These are phyloP conservation scores for Saccharata proteae DNA, from an alignment of 2,329 filamentous ascomycete genomes.

Conservation along the genomic window DNA sequence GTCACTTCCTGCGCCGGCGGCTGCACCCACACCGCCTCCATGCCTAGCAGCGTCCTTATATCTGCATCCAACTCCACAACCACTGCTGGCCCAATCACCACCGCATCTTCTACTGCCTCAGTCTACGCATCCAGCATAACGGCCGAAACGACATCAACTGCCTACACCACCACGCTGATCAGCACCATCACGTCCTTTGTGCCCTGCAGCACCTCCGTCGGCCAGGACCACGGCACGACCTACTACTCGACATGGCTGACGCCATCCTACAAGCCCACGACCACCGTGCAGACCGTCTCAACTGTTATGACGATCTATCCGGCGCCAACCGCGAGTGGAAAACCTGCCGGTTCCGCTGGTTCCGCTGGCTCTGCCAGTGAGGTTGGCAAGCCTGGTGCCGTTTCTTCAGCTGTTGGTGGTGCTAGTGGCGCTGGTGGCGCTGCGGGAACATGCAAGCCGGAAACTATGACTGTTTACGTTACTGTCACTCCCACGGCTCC, in stretches of 20 bases:
- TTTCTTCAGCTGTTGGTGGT: too few species aligned
- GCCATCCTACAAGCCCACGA: constrained; percentile 18
- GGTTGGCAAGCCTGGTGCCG: too few species aligned
- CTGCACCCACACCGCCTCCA: constrained; percentile 15
- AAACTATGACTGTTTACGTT: constrained; percentile 1
- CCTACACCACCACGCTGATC: constrained; percentile 18
- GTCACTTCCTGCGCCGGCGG: constrained; percentile 26
- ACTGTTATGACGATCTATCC: constrained; percentile 3
- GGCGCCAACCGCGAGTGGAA: background rate
- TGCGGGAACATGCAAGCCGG: background rate
- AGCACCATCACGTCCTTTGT: constrained; percentile 23
- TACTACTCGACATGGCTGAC: constrained; percentile 30
- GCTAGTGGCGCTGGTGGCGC: too few species aligned
- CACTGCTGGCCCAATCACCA: constrained; percentile 4
- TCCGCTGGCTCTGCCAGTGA: background rate
- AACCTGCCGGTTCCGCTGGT: background rate
- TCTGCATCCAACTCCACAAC: constrained; percentile 3
- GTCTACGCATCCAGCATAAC: constrained; percentile 10
- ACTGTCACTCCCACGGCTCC: too few species aligned
- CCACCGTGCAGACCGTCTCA: constrained; percentile 14
- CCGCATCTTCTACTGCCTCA: constrained; percentile 2
- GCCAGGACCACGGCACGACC: constrained; percentile 16
- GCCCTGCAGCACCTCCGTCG: constrained; percentile 24
- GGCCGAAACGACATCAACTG: constrained; percentile 7
- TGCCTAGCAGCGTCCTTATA: constrained; percentile 5